Percentiles rank a stretch among this genome's conserved stretches.
phyloP scores from a whole-genome alignment of 345 rosid species.

The Gynandropsis gynandra region DNA sequence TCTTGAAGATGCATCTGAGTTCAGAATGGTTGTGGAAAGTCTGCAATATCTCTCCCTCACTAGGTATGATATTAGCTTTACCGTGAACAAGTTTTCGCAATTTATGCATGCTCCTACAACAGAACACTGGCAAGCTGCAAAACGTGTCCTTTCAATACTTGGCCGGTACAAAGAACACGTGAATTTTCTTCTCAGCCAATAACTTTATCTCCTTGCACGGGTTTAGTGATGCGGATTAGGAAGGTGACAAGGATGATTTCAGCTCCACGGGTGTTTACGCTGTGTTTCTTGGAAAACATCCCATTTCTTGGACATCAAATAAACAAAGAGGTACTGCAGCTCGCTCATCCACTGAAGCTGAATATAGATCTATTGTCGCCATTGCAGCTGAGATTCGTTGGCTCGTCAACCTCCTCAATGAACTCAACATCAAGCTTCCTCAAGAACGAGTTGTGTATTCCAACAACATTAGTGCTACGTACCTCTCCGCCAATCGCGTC shows the following conservation, averaged over 20 bases:
- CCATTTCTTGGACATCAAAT: background rate
- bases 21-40: background rate
- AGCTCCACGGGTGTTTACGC: background rate
- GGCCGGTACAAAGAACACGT: too few species aligned
- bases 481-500: background rate
- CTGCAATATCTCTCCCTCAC: background rate
- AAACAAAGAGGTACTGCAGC: background rate
- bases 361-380: background rate
- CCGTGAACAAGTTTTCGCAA: background rate
- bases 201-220: background rate
- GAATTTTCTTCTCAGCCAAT: background rate
- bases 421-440: background rate
- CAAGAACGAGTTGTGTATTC: background rate
- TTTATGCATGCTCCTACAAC: background rate
- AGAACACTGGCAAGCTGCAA: background rate
- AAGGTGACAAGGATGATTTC: background rate
- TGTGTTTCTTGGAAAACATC: background rate
- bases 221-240: background rate
- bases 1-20: too few species aligned
- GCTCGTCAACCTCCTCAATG: background rate
- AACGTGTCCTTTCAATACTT: background rate
- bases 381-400: background rate
- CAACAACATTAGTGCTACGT: conserved; percentile 1
- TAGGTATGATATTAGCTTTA: background rate
- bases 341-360: background rate